phyloP scores from a whole-genome alignment of 352 stramenopile species.

The Phytophthora ramorum region DNA sequence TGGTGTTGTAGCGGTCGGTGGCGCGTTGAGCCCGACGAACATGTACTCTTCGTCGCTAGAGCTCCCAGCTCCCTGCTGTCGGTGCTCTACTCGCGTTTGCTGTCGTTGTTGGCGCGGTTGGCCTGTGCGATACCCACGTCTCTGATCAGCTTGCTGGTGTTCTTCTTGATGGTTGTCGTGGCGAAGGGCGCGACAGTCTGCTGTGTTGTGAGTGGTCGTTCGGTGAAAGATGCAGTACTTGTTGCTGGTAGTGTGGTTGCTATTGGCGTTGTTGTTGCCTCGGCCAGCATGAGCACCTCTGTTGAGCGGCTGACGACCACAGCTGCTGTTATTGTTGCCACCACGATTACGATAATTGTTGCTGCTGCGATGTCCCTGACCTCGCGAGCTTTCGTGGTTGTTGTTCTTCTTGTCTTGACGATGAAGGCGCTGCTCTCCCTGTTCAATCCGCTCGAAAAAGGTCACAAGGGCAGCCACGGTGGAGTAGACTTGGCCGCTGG shows the following conservation, averaged over 20 bases:
- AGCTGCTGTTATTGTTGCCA: neutral
- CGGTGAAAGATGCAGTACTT: slow-evolving; percentile 19
- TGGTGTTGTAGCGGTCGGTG: neutral
- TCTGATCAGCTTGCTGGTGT: slow-evolving; percentile 9
- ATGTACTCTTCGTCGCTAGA: slow-evolving; percentile 14
- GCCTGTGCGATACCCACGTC: neutral
- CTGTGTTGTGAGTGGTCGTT: slow-evolving; percentile 12
- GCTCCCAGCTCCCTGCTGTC: neutral
- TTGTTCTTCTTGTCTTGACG: neutral
- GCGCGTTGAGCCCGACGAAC: slow-evolving; percentile 7
- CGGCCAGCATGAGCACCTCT: neutral
- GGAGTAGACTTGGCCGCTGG: slow-evolving; percentile 4
- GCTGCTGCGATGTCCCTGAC: neutral
- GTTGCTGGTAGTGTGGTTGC: neutral
- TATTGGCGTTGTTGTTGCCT: neutral
- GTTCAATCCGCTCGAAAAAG: neutral
- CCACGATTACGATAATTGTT: neutral
- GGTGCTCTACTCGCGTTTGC: slow-evolving; percentile 5
- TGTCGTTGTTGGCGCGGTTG: neutral
- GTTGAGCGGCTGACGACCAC: neutral
- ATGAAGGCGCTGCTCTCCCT: neutral
- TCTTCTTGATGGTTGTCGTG: slow-evolving; percentile 8
- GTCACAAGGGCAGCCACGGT: slow-evolving; percentile 3
- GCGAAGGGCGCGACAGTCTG: slow-evolving; percentile 5
- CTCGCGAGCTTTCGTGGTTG: neutral